phyloP scores from a whole-genome alignment of 306 rosid genomes.

The Biancaea sappan region DNA sequence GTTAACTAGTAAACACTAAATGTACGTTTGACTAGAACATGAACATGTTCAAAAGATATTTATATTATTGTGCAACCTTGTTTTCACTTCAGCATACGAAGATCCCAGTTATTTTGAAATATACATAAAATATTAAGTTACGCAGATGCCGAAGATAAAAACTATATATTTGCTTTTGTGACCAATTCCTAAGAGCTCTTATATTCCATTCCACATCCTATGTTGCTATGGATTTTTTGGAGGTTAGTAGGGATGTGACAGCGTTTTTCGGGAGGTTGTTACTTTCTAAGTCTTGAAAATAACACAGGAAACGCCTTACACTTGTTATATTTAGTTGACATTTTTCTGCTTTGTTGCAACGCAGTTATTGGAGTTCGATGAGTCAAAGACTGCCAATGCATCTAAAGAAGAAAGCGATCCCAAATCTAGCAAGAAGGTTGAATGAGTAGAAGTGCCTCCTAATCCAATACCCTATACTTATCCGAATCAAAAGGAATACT shows the following conservation, averaged over 20 bases:
- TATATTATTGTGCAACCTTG: neutral
- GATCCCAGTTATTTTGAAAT: neutral
- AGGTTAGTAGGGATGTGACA: neutral
- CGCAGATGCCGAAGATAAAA: neutral
- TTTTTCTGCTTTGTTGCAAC: conserved; percentile 12
- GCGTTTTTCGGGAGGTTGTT: neutral
- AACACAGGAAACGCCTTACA: neutral
- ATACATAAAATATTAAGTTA: neutral
- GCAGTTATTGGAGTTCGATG: conserved; percentile 80
- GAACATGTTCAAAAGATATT: neutral
- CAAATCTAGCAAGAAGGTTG: conserved; percentile 65
- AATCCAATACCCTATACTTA: conserved; percentile 18
- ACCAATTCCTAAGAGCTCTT: conserved; percentile 6
- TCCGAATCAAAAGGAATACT: conserved; percentile 21
- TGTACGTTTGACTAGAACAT: neutral
- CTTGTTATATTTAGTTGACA: neutral
- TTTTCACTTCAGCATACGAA: conserved; percentile 15
- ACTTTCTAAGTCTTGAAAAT: neutral
- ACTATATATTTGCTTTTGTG: conserved; percentile 4
- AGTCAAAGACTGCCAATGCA: conserved; percentile 52
- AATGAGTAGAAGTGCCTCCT: conserved; percentile 42
- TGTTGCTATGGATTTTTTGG: neutral
- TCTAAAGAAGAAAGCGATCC: conserved; percentile 54
- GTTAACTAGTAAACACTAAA: neutral
- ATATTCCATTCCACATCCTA: neutral